Evolutionary conservation across 768 basidiomycete species (phyloP).

Genomic region (Leccinum boreale): DNA sequence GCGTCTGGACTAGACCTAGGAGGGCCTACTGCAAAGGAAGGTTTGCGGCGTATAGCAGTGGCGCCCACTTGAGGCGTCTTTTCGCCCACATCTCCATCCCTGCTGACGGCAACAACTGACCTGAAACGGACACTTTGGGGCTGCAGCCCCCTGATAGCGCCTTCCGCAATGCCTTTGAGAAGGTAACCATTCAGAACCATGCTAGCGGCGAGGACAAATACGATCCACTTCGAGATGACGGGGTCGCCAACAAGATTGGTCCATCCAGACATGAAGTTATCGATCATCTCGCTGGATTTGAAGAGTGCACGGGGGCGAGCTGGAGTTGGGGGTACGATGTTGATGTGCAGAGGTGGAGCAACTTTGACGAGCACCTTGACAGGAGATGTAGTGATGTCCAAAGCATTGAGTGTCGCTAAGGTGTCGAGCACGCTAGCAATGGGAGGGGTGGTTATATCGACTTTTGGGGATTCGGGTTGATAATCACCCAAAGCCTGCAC

Average conservation of each 20-base stretch:
- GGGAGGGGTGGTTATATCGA: constrained; percentile 66
- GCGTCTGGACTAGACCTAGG: constrained; percentile 12
- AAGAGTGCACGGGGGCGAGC: constrained; percentile 29
- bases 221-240: constrained; percentile 92
- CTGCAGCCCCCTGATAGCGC: constrained; percentile 34
- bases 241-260: constrained; percentile 91
- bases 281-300: constrained; percentile 55
- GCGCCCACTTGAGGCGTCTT: constrained; percentile 12
- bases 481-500: constrained; percentile 15
- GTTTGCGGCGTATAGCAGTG: constrained; percentile 10
- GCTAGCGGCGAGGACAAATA: constrained; percentile 78
- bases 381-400: constrained; percentile 15
- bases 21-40: constrained; percentile 27
- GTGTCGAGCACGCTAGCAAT: constrained; percentile 57
- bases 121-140: constrained; percentile 29
- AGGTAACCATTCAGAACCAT: constrained; percentile 92
- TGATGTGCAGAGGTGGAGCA: constrained; percentile 56
- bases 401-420: constrained; percentile 40
- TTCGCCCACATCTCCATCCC: constrained; percentile 21
- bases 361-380: constrained; percentile 57
- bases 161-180: constrained; percentile 78
- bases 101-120: constrained; percentile 21
- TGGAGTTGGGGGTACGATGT: constrained; percentile 37
- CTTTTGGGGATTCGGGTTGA: constrained; percentile 41
- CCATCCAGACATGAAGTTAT: constrained; percentile 89